phyloP scores from a whole-genome alignment of 2,329 filamentous ascomycete species.

The Aspergillus felis region DNA sequence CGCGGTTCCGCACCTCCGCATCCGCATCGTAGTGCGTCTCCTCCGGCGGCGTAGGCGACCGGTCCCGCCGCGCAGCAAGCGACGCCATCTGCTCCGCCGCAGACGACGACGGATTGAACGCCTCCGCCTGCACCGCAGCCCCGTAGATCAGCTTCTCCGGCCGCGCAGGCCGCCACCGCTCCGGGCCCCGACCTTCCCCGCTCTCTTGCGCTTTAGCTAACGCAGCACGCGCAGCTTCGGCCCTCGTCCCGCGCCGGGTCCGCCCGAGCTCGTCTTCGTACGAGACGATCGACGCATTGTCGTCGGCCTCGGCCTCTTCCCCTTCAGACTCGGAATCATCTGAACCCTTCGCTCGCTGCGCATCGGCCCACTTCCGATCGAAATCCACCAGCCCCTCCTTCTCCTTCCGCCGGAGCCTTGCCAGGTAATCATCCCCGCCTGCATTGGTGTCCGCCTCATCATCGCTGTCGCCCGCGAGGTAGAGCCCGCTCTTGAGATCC shows the following conservation, averaged over 20 bases:
- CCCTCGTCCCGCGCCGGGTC: constrained; percentile 66
- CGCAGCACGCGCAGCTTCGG: constrained; percentile 63
- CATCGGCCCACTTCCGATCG: constrained; percentile 89
- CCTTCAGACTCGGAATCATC: constrained; percentile 21
- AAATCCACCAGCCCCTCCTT: constrained; percentile 73
- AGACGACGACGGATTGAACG: constrained; percentile 71
- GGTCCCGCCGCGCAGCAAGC: constrained; percentile 73
- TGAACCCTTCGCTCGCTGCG: constrained; percentile 42
- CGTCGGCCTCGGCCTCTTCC: constrained; percentile 41
- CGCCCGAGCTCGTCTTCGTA: constrained; percentile 91
- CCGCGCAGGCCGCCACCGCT: constrained; percentile 43
- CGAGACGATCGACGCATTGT: constrained; percentile 66
- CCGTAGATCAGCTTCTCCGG: constrained; percentile 76
- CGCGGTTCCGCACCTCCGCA: constrained; percentile 79
- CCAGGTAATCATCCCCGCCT: constrained; percentile 38
- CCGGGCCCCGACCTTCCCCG: constrained; percentile 13
- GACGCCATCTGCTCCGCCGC: constrained; percentile 68
- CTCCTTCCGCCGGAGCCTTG: constrained; percentile 58
- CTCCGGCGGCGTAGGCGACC: constrained; percentile 73
- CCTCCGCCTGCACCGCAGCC: constrained; percentile 75
- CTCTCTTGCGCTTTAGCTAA: constrained; percentile 42
- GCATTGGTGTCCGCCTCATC: constrained; percentile 29
- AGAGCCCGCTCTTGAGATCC: constrained; percentile 85
- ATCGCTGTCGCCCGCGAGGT: constrained; percentile 49
- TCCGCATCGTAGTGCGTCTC: constrained; percentile 81